Percentiles rank a stretch among this genome's conserved stretches.
Evolutionary conservation across 192 early-diverging fungal species (phyloP).

Genomic region (Pilaira anomala): DNA sequence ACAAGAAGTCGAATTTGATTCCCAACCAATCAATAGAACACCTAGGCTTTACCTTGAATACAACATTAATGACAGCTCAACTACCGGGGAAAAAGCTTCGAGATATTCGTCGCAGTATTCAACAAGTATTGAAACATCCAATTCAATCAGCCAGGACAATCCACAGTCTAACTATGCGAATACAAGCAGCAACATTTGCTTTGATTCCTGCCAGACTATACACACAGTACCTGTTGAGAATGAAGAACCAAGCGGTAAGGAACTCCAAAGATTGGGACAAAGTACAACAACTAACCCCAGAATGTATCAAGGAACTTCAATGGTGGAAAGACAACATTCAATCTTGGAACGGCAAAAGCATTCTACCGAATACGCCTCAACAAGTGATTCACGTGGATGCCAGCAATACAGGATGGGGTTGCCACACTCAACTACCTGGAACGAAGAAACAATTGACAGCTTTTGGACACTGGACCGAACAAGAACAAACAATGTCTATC

Average conservation of each 20-base stretch:
- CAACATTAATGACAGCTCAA: constrained; percentile 20
- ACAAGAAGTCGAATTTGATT: constrained; percentile 19
- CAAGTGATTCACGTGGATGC: constrained; percentile 2
- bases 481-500: constrained; percentile 21
- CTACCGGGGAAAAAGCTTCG: constrained; percentile 31
- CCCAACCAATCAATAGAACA: constrained; percentile 29
- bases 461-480: constrained; percentile 18
- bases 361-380: background rate
- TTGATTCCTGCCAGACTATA: constrained; percentile 29
- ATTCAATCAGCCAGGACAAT: background rate
- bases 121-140: constrained; percentile 19
- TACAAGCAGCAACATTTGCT: constrained; percentile 31
- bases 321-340: constrained; percentile 4
- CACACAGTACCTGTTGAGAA: constrained; percentile 20
- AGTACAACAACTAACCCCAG: background rate
- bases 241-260: constrained; percentile 28
- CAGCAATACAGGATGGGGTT: constrained; percentile 10
- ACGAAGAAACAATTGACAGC: background rate
- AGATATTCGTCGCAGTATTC: constrained; percentile 26
- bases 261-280: background rate
- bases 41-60: constrained; percentile 29
- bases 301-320: constrained; percentile 8
- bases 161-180: constrained; percentile 19
- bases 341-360: background rate
- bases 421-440: background rate